phyloP scores from a whole-genome alignment of 1,284 basidiomycete genomes.

The Porogramme epimiltina region DNA sequence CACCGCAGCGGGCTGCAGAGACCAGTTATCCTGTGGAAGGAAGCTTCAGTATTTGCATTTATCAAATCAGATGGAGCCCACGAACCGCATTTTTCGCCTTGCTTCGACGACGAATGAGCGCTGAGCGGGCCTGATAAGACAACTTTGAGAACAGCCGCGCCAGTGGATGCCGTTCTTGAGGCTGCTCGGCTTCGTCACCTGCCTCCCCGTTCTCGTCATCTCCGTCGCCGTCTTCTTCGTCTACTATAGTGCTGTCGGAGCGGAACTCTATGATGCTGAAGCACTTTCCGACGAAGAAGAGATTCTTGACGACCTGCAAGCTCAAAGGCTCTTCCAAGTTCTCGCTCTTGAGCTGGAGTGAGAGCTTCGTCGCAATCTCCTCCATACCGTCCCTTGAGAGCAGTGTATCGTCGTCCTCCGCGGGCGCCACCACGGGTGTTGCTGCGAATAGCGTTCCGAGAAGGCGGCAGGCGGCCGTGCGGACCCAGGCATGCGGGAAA shows the following conservation, averaged over 20 bases:
- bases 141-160: slow-evolving; percentile 94
- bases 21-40: slow-evolving; percentile 79
- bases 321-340: slow-evolving; percentile 78
- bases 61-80: slow-evolving; percentile 9
- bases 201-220: slow-evolving; percentile 34
- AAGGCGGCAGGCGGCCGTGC: slow-evolving; percentile 79
- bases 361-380: slow-evolving; percentile 77
- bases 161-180: slow-evolving; percentile 60
- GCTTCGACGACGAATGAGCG: slow-evolving; percentile 69
- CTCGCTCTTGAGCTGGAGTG: slow-evolving; percentile 81
- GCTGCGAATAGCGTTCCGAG: slow-evolving; percentile 72
- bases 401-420: slow-evolving; percentile 39
- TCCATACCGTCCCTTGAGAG: slow-evolving; percentile 60
- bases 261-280: slow-evolving; percentile 55
- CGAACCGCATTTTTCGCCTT: slow-evolving; percentile 49
- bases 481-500: slow-evolving; percentile 95
- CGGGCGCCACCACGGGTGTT: slow-evolving; percentile 45
- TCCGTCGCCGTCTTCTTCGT: slow-evolving; percentile 19
- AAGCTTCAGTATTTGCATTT: no score
- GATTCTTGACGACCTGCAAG: slow-evolving; percentile 91
- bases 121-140: slow-evolving; percentile 84
- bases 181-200: slow-evolving; percentile 35
- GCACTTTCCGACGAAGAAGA: slow-evolving; percentile 89
- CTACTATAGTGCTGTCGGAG: slow-evolving; percentile 17
- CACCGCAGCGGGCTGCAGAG: slow-evolving; percentile 76